Percentiles rank a stretch among this genome's conserved stretches.
These are phyloP conservation scores for Fusarium miscanthi DNA, from an alignment of 2,329 filamentous ascomycete species.

Conservation along the genomic window DNA sequence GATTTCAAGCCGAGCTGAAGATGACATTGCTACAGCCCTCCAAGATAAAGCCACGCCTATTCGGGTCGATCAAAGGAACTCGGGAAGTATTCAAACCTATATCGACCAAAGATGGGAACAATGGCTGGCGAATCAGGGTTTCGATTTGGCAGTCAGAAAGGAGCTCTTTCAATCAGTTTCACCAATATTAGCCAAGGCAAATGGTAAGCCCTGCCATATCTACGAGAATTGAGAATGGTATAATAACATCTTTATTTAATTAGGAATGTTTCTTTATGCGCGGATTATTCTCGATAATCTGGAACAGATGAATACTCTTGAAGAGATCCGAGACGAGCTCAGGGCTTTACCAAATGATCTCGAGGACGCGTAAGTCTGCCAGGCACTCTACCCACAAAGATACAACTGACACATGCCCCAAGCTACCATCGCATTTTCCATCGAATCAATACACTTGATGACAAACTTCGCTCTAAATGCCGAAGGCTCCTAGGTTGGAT, in stretches of 20 bases:
- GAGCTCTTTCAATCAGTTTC: not conserved
- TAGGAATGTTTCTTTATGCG: slow-evolving; percentile 18
- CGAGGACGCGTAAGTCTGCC: not conserved
- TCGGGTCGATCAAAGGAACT: slow-evolving; percentile 4
- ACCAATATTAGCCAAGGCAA: slow-evolving; percentile 1
- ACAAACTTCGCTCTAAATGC: slow-evolving; percentile 1
- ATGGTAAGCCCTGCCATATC: not conserved
- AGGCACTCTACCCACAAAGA: not conserved
- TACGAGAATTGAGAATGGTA: not conserved
- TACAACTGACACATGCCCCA: not conserved
- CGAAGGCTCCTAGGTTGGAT: slow-evolving; percentile 26
- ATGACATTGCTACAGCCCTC: not conserved
- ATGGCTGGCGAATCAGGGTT: not conserved
- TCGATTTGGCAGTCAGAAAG: not conserved
- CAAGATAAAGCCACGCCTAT: not conserved
- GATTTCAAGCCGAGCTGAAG: slow-evolving; percentile 12
- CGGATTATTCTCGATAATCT: slow-evolving; percentile 11
- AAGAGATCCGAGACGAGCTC: slow-evolving; percentile 14
- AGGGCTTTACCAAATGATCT: slow-evolving; percentile 8
- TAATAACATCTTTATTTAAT: not conserved
- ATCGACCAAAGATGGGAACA: not conserved
- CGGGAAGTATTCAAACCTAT: slow-evolving; percentile 7
- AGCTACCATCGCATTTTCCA: not conserved
- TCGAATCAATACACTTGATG: not conserved
- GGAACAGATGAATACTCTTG: slow-evolving; percentile 8